Evolutionary conservation across 768 basidiomycete species (phyloP).

Genomic region (Termitomyces sp.): DNA sequence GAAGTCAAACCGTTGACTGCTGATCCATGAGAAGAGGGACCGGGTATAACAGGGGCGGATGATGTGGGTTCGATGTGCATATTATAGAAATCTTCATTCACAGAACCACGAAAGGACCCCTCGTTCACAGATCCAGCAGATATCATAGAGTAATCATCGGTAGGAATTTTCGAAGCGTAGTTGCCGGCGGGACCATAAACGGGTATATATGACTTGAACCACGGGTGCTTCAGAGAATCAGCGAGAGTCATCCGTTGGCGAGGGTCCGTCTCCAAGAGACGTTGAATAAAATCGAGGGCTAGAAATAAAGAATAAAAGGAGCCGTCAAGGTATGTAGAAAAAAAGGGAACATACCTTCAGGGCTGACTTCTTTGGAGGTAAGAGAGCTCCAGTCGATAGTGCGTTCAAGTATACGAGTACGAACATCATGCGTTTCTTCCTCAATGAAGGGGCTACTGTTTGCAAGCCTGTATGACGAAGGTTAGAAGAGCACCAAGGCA

Average conservation of each 20-base stretch:
- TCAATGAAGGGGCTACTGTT: conserved; percentile 81
- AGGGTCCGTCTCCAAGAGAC: conserved; percentile 67
- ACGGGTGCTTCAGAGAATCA: conserved; percentile 69
- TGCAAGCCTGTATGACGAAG: conserved; percentile 52
- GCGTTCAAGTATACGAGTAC: conserved; percentile 55
- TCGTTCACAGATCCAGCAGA: conserved; percentile 11
- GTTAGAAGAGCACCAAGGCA: background rate
- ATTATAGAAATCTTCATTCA: conserved; percentile 28
- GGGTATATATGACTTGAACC: conserved; percentile 50
- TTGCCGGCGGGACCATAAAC: conserved; percentile 17
- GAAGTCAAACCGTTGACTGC: conserved; percentile 11
- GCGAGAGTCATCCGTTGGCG: conserved; percentile 64
- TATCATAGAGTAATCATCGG: conserved; percentile 22
- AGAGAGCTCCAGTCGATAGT: conserved; percentile 61
- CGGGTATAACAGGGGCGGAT: conserved; percentile 8
- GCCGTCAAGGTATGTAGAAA: background rate
- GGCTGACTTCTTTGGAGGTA: conserved; percentile 31
- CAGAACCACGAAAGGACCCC: conserved; percentile 13
- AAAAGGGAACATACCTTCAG: conserved; percentile 38
- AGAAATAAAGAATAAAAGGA: conserved; percentile 2
- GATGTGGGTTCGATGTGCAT: conserved; percentile 27
- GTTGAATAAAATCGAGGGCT: conserved; percentile 66
- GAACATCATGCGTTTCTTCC: conserved; percentile 60
- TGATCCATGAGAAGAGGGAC: conserved; percentile 9
- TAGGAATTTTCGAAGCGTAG: conserved; percentile 2